Evolutionary conservation across 768 basidiomycete genomes (phyloP), one percentile per base, ranked within the genome.

Genomic region (Xerocomus brunneocitrinus): DNA sequence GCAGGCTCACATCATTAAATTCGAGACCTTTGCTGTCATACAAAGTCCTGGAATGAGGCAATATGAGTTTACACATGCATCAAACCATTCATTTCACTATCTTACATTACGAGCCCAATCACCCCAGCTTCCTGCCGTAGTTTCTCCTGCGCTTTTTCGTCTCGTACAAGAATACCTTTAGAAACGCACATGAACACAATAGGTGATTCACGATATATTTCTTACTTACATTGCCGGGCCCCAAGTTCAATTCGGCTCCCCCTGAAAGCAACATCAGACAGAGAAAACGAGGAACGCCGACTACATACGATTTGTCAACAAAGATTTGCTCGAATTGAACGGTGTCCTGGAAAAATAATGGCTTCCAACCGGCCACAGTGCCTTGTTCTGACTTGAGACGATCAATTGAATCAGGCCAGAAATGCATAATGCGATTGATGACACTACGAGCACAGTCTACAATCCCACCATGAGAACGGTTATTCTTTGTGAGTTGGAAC

Each of bases 401-500:
- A 61, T 89, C 87, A 25, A 89, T 86, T 0, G 83, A 71, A 58
- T 83, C 66, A 0, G 83, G 82, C 82, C 85, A 89, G 52, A 83
- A 83, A 8, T 58, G 61, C 14, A 70, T 76, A 13, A 89, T 80
- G 1, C 89, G 66, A 16, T 82, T 76, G 4, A 89, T 77, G 25
- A 88, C 68, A 0, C 78, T 79, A 48, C 82, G 79, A 0, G 87
- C 87, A 58, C 83, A 86, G 43, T 83, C 56, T 13, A 34, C 12
- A 10, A 34, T 34, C 2, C 32, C 32, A 4, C 32, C 32, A 34
- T 12, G 10, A 1, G 32, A 34, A 5, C 32, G 32, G 32, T 34
- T 13, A 5, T 34, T 34, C 9, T 12, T 34, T 13, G 32, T 12
- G 5, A 34, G 32, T 13, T 34, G 32, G 13, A 34, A 34, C 10